A percentile compares a stretch with the other conserved stretches of the same genome.
phyloP scores from a whole-genome alignment of 2,329 filamentous ascomycete species.

The Plenodomus biglobosus region DNA sequence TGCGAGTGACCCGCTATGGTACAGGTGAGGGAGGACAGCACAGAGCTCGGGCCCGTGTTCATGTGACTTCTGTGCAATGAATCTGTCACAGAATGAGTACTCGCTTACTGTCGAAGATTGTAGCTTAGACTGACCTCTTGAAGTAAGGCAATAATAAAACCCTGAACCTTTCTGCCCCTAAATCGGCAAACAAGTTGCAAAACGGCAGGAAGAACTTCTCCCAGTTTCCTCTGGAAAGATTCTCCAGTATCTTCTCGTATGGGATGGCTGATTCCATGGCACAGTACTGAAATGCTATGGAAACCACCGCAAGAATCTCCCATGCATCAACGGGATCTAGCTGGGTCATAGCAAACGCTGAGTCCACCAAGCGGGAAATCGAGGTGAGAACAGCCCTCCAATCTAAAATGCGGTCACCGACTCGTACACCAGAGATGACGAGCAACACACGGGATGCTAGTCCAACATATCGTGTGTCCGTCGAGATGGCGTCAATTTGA shows the following conservation, averaged over 20 bases:
- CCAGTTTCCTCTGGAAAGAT: conserved; percentile 65
- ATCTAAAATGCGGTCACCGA: conserved; percentile 69
- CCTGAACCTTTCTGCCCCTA: conserved; percentile 73
- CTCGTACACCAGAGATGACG: conserved; percentile 74
- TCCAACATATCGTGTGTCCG: conserved; percentile 40
- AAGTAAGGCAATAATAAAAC: conserved; percentile 79
- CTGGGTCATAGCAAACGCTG: conserved; percentile 42
- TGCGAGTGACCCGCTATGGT: conserved; percentile 23
- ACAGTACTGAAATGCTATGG: conserved; percentile 72
- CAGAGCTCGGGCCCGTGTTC: conserved; percentile 35
- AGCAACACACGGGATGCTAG: conserved; percentile 60
- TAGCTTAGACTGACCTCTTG: conserved; percentile 62
- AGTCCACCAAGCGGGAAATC: conserved; percentile 35
- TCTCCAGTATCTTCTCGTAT: conserved; percentile 65
- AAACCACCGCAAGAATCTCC: conserved; percentile 51
- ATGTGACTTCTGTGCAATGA: conserved; percentile 58
- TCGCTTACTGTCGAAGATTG: neutral
- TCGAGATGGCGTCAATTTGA: conserved; percentile 45
- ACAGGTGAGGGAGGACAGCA: conserved; percentile 33
- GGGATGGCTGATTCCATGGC: conserved; percentile 78
- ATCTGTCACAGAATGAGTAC: conserved; percentile 54
- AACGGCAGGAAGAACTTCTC: conserved; percentile 79
- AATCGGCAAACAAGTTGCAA: conserved; percentile 75
- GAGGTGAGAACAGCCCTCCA: conserved; percentile 67
- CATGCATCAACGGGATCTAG: conserved; percentile 19